Base-by-base conservation (phyloP, 768 basidiomycete genomes). In the Boletus coccyginus region DNA sequence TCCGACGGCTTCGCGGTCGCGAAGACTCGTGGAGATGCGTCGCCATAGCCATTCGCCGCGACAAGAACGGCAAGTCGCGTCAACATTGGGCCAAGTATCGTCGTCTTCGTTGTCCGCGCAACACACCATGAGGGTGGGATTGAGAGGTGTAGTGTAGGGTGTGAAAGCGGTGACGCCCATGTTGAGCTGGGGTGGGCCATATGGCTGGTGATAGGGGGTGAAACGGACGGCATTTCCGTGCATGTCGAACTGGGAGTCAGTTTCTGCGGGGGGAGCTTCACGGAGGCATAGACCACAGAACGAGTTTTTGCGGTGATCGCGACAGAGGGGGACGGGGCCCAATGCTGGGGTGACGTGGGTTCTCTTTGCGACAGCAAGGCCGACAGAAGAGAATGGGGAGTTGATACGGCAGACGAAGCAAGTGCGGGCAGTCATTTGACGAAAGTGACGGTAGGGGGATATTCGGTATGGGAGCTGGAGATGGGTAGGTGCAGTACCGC, bases 381-480 rank as follows among this genome's bases (percentile, higher is more conserved):
- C 88, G 5, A 70, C 57, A 33, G 71, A 75, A 4, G 77, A 72
- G 56, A 70, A 73, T 1, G 88, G 86, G 3, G 71, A 69, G 68
- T 90, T 90, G 64, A 90, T 75, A 17, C 88, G 81, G 73, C 89
- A 92, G 33, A 90, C 79, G 42, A 78, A 70, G 72, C 89, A 92
- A 31, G 79, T 80, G 55, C 69, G 75, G 24, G 62, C 66, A 39
- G 80, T 70, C 60, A 90, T 81, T 53, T 80, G 78, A 42, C 82
- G 84, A 67, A 83, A 85, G 64, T 90, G 88, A 43, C 75, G 78
- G 62, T 82, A 86, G 7, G 82, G 77, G 1, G 81, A 74, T 40
- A 80, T 65, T 52, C 74, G 75, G 43, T 74, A 70, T 1, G 75
- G 70, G 6, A 62, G 67, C 7, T 63, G 68, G n/a, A 65, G 68